A percentile compares a stretch with the other conserved stretches of the same genome.
Conservation (phyloP, 2,329 filamentous ascomycete species). For the Stenocarpella maydis region DNA sequence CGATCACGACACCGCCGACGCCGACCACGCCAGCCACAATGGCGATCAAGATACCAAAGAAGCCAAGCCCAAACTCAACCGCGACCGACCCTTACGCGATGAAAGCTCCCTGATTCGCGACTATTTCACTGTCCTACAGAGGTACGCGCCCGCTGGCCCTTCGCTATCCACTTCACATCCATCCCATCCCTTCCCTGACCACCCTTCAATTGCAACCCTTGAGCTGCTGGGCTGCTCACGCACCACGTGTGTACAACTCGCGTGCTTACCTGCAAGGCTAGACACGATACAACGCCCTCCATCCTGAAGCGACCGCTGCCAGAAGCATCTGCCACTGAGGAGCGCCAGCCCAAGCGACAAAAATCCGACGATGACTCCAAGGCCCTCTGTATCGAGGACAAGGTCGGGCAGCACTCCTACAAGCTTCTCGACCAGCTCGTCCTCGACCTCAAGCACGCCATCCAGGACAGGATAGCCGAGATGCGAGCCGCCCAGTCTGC, state of each 20-base stretch:
- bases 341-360: slow-evolving; percentile 67
- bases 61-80: slow-evolving; percentile 42
- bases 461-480: slow-evolving; percentile 52
- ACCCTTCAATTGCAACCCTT: not conserved
- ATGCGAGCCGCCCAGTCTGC: slow-evolving; percentile 49
- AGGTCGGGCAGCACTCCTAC: slow-evolving; percentile 61
- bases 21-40: slow-evolving; percentile 36
- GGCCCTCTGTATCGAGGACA: slow-evolving; percentile 60
- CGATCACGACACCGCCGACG: slow-evolving; percentile 45
- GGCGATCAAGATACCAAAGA: slow-evolving; percentile 34
- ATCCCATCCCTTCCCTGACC: not conserved
- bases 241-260: not conserved
- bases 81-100: slow-evolving; percentile 40
- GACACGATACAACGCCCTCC: slow-evolving; percentile 62
- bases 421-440: slow-evolving; percentile 72
- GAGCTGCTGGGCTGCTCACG: not conserved
- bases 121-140: slow-evolving; percentile 52
- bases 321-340: slow-evolving; percentile 52
- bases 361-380: slow-evolving; percentile 58
- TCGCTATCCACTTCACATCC: slow-evolving; percentile 38
- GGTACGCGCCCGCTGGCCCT: slow-evolving; percentile 45
- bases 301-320: slow-evolving; percentile 64
- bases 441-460: slow-evolving; percentile 55
- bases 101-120: slow-evolving; percentile 50
- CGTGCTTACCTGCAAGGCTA: slow-evolving; percentile 47